Conservation (phyloP, 805 yeast genomes). For the Candida koratica region DNA sequence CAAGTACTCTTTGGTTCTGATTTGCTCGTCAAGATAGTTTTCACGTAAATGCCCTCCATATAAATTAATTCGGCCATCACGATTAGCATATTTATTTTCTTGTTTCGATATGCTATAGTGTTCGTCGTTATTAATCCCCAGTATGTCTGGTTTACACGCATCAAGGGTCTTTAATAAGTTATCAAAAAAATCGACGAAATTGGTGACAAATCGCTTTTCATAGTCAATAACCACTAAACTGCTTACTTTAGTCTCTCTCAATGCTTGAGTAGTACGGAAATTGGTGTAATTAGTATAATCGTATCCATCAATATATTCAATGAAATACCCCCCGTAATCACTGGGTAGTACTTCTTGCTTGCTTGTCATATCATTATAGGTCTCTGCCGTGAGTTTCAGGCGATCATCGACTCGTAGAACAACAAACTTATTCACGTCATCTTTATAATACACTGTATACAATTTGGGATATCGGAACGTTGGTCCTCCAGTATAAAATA, state of each 20-base stretch:
- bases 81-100: constrained; percentile 17
- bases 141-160: constrained; percentile 20
- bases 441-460: constrained; percentile 12
- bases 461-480: background rate
- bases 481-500: background rate
- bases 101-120: constrained; percentile 23
- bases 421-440: constrained; percentile 11
- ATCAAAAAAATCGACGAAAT: constrained; percentile 18
- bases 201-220: constrained; percentile 9
- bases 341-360: constrained; percentile 8
- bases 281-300: constrained; percentile 11
- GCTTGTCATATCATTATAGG: background rate
- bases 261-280: background rate
- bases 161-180: constrained; percentile 19
- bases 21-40: constrained; percentile 25
- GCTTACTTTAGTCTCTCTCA: constrained; percentile 2
- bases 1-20: constrained; percentile 26
- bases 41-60: constrained; percentile 37
- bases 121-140: constrained; percentile 22
- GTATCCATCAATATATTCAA: constrained; percentile 10
- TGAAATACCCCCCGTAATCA: constrained; percentile 3
- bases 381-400: constrained; percentile 1
- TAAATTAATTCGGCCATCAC: constrained; percentile 25
- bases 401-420: constrained; percentile 7
- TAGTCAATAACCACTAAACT: constrained; percentile 9